Conservation (phyloP, 2,329 filamentous ascomycete genomes). For the Hirsutella minnesotensis region DNA sequence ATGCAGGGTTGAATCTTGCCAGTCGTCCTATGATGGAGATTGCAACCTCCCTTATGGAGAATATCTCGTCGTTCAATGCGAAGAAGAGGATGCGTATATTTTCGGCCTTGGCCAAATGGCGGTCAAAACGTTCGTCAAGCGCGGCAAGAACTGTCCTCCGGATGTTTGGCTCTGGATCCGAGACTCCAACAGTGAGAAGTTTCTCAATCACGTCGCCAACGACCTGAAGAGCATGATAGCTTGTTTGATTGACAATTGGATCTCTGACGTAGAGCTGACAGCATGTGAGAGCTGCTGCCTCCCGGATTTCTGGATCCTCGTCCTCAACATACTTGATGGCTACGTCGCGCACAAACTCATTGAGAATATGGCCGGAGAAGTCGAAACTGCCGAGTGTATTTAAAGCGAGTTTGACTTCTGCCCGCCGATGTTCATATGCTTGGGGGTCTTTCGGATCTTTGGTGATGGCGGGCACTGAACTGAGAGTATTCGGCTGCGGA, state of each 20-base stretch:
- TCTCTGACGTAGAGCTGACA: constrained; percentile 96
- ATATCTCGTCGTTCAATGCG: constrained; percentile 89
- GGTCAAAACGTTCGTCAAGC: constrained; percentile 86
- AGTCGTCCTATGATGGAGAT: constrained; percentile 94
- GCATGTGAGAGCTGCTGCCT: constrained; percentile 90
- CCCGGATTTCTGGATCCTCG: constrained; percentile 84
- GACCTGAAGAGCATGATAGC: constrained; percentile 90
- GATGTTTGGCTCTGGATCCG: constrained; percentile 82
- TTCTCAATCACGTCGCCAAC: constrained; percentile 98
- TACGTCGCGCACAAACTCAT: constrained; percentile 97
- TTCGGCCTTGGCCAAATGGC: constrained; percentile 92
- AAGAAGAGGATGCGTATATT: constrained; percentile 95
- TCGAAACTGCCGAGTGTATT: constrained; percentile 98
- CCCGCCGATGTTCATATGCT: constrained; percentile 68
- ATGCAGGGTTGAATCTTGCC: constrained; percentile 84
- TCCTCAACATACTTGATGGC: constrained; percentile 97
- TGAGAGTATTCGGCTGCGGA: constrained; percentile 69
- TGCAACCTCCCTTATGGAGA: constrained; percentile 82
- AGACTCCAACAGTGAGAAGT: constrained; percentile 85
- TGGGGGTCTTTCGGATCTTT: constrained; percentile 79
- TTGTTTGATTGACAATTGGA: constrained; percentile 95
- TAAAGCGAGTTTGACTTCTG: constrained; percentile 83
- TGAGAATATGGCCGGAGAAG: constrained; percentile 83
- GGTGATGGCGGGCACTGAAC: constrained; percentile 68
- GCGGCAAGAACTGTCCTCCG: constrained; percentile 79